Evolutionary conservation across 768 basidiomycete species (phyloP).

Genomic region (Dentipellis fragilis): DNA sequence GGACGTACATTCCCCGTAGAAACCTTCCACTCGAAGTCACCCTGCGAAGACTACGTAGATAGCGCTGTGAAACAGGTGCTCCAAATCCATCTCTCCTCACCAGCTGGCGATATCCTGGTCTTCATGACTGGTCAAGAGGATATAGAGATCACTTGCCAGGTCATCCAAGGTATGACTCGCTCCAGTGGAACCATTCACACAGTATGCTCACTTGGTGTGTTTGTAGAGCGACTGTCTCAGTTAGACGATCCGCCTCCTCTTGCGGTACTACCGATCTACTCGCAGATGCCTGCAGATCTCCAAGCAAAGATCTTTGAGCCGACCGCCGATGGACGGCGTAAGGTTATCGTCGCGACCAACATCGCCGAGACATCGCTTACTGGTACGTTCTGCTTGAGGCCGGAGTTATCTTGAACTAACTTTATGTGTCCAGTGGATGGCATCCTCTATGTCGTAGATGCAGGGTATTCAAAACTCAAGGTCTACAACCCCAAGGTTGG

Average conservation of each 20-base stretch:
- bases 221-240: slow-evolving; percentile 77
- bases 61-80: slow-evolving; percentile 96
- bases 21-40: slow-evolving; percentile 90
- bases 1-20: slow-evolving; percentile 97
- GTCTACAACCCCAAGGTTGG: slow-evolving; percentile 99
- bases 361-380: slow-evolving; percentile 98
- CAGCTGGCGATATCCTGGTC: slow-evolving; percentile 89
- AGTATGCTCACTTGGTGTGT: slow-evolving; percentile 2
- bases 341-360: slow-evolving; percentile 97
- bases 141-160: slow-evolving; percentile 94
- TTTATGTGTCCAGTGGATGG: slow-evolving; percentile 67
- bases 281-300: slow-evolving; percentile 98
- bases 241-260: slow-evolving; percentile 84
- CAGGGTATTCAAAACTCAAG: slow-evolving; percentile 94
- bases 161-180: slow-evolving; percentile 60
- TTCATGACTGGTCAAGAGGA: slow-evolving; percentile 99
- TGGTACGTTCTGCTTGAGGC: slow-evolving; percentile 31
- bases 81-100: slow-evolving; percentile 89
- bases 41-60: slow-evolving; percentile 98
- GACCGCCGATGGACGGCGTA: slow-evolving; percentile 86
- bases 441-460: slow-evolving; percentile 93
- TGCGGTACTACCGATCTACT: slow-evolving; percentile 95
- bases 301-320: slow-evolving; percentile 98
- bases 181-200: neutral
- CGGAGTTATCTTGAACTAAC: slow-evolving; percentile 7